Base-by-base conservation (phyloP, 1,284 basidiomycete species). In the Rhizoctonia solani region DNA sequence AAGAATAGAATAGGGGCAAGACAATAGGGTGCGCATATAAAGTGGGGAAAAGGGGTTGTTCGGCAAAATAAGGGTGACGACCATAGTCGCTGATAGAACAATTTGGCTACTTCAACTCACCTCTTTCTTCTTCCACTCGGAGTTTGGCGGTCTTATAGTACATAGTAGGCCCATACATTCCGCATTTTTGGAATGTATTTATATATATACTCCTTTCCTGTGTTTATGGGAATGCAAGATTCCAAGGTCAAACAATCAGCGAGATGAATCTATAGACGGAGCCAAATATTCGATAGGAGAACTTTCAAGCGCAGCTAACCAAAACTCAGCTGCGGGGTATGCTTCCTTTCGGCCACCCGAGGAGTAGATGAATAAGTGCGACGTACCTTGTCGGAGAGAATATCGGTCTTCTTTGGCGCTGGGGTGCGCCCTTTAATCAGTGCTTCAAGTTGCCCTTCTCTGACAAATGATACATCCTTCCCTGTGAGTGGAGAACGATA, bases 81-180 rank as follows among this genome's bases (percentile, higher is more conserved):
- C 11, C 9, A 42, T 52, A 63, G 37, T 29, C 44, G 47, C 37
- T 42, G 8, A 14, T 32, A 34, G 32, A 47, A 41, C 23, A 42
- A 63, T 41, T 52, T 6, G 37, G 23, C 29, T 21, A 27, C 25
- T 8, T 29, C 21, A 42, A 32, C 72, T 52, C 67, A 85, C 87
- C 83, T 73, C 75, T 74, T 76, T 90, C 88, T 75, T 90, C 88
- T 16, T 87, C 81, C 73, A 82, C 83, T 21, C 87, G 80, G 67
- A 78, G 69, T 69, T 80, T 79, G 16, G 77, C 75, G 1, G 87
- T 88, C 29, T 87, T 82, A 71, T 90, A 90, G 74, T 89, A 90
- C 68, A 86, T 87, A 11, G 89, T 75, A 1, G 88, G 86, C 0
- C 87, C 87, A 23, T 79, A 79, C 84, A 90, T 85, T 27, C 71